A percentile compares a stretch with the other conserved stretches of the same genome.
Conservation (phyloP, 2,329 filamentous ascomycete species). For the Chrysosphaeria jannelii region DNA sequence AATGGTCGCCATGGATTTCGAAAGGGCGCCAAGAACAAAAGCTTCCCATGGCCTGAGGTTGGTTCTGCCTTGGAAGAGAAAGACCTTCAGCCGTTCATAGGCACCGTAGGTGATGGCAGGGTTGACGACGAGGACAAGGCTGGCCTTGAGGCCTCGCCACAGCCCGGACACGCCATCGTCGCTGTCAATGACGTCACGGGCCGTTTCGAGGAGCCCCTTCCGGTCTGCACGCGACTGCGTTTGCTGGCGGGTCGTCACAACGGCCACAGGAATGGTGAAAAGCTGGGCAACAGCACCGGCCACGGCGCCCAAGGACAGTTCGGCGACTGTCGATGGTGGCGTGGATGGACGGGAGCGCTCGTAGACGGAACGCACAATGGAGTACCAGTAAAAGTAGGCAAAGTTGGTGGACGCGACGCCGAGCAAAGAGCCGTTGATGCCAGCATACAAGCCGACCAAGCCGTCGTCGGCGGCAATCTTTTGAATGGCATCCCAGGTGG, state of each 20-base stretch:
- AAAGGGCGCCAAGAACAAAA: constrained; percentile 74
- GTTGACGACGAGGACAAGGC: constrained; percentile 81
- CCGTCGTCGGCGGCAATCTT: constrained; percentile 67
- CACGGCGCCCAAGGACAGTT: constrained; percentile 59
- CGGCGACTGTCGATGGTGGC: constrained; percentile 47
- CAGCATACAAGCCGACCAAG: constrained; percentile 54
- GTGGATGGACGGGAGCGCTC: constrained; percentile 22
- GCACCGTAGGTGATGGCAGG: constrained; percentile 94
- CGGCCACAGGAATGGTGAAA: constrained; percentile 87
- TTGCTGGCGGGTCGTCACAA: constrained; percentile 87
- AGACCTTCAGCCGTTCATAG: constrained; percentile 61
- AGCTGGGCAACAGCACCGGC: constrained; percentile 78
- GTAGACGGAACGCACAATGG: constrained; percentile 58
- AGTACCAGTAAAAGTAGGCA: constrained; percentile 99
- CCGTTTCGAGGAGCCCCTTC: constrained; percentile 68
- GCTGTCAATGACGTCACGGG: constrained; percentile 60
- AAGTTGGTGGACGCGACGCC: constrained; percentile 96
- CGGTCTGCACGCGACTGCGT: constrained; percentile 62
- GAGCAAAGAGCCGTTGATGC: constrained; percentile 59
- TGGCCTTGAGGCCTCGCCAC: constrained; percentile 89
- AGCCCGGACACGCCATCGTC: constrained; percentile 73
- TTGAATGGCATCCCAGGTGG: constrained; percentile 61
- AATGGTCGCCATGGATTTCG: constrained; percentile 75
- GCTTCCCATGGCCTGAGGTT: constrained; percentile 61
- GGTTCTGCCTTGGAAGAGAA: constrained; percentile 47